Evolutionary conservation across 768 basidiomycete genomes (phyloP).

Genomic region (Boletus eberwhitei): DNA sequence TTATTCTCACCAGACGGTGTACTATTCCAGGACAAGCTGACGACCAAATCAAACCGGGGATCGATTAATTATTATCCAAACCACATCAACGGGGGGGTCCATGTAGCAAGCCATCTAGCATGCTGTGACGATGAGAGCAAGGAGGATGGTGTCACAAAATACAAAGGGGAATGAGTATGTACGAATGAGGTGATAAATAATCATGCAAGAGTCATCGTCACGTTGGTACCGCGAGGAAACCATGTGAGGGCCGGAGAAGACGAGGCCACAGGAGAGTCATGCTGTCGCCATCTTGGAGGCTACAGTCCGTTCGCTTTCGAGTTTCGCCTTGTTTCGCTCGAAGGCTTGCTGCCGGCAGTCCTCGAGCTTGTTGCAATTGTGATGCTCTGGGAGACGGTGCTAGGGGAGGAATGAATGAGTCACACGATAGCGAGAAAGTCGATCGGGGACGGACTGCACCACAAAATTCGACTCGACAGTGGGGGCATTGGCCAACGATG

Average conservation of each 20-base stretch:
- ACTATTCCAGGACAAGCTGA: too few species aligned
- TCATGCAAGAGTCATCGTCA: constrained; percentile 22
- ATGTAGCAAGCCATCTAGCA: constrained; percentile 13
- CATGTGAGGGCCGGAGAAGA: constrained; percentile 6
- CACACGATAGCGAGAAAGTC: not conserved
- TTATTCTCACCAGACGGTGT: not conserved
- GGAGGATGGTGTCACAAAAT: constrained; percentile 8
- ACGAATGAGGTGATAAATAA: constrained; percentile 27
- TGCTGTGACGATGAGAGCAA: constrained; percentile 2
- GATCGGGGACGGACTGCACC: constrained; percentile 51
- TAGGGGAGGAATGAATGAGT: constrained; percentile 31
- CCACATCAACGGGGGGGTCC: constrained; percentile 9
- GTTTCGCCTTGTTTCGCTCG: constrained; percentile 80
- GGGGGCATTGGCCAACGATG: constrained; percentile 81
- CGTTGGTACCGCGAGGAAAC: constrained; percentile 16
- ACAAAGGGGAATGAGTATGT: constrained; percentile 12
- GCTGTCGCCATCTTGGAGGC: constrained; percentile 84
- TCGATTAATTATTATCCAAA: constrained; percentile 22
- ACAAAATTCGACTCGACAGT: constrained; percentile 78
- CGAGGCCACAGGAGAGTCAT: constrained; percentile 32
- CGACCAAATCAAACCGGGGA: not conserved
- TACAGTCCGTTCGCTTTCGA: constrained; percentile 86
- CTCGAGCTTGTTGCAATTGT: constrained; percentile 78
- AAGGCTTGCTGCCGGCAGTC: constrained; percentile 87
- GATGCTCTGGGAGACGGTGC: constrained; percentile 90